Percentiles rank a stretch among this genome's conserved stretches.
Evolutionary conservation across 768 basidiomycete species (phyloP).

Genomic region (Termitomyces sp.): DNA sequence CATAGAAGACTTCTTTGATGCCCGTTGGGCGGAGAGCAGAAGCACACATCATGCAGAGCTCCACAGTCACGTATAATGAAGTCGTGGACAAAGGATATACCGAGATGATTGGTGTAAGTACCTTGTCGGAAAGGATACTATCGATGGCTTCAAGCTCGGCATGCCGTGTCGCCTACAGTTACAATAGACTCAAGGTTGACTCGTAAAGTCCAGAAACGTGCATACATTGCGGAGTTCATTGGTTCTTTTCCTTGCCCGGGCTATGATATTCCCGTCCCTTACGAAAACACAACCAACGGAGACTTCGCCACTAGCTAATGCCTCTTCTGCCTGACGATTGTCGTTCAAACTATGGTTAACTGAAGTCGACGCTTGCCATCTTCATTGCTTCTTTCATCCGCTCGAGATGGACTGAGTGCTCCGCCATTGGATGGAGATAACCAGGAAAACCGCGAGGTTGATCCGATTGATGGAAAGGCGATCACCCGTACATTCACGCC

Average conservation of each 20-base stretch:
- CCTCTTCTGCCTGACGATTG: slow-evolving; percentile 69
- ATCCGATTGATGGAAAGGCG: background rate
- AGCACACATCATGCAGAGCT: slow-evolving; percentile 99
- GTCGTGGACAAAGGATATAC: slow-evolving; percentile 70
- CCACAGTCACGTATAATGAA: slow-evolving; percentile 94
- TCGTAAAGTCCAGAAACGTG: background rate
- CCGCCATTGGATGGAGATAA: background rate
- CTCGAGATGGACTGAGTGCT: slow-evolving; percentile 27
- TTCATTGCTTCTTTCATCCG: slow-evolving; percentile 85
- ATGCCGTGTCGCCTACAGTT: slow-evolving; percentile 85
- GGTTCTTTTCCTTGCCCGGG: slow-evolving; percentile 86
- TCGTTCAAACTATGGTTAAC: slow-evolving; percentile 6
- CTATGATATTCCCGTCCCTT: slow-evolving; percentile 69
- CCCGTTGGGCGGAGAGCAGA: slow-evolving; percentile 92
- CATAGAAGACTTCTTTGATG: slow-evolving; percentile 86
- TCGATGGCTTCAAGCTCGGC: slow-evolving; percentile 98
- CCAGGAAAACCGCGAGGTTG: background rate
- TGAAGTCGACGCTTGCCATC: slow-evolving; percentile 51
- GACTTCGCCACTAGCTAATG: slow-evolving; percentile 79
- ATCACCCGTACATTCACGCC: no score
- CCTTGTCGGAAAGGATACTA: slow-evolving; percentile 62
- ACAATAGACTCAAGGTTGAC: background rate
- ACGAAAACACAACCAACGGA: slow-evolving; percentile 98
- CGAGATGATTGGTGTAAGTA: slow-evolving; percentile 46
- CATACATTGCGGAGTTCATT: slow-evolving; percentile 90